phyloP scores from a whole-genome alignment of 169 alveolate genomes.

The Cryptosporidium viatorum region DNA sequence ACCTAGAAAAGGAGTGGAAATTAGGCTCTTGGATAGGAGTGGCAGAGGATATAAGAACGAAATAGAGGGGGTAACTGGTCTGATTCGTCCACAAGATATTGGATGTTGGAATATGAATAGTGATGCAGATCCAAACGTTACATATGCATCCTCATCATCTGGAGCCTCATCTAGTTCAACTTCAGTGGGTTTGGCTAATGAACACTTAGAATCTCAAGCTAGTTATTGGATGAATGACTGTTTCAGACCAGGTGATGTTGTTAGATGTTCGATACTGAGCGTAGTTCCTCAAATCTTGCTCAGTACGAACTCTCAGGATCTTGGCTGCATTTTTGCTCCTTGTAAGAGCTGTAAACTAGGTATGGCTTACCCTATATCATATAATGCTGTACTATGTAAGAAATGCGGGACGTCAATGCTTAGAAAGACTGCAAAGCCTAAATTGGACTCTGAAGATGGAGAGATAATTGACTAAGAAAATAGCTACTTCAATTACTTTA shows the following conservation, averaged over 20 bases:
- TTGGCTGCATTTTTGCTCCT: slow-evolving; percentile 67
- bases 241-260: slow-evolving; percentile 65
- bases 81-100: slow-evolving; percentile 41
- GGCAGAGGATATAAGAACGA: slow-evolving; percentile 37
- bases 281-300: slow-evolving; percentile 49
- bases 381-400: slow-evolving; percentile 70
- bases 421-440: slow-evolving; percentile 59
- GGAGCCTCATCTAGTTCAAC: neutral
- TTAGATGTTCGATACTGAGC: slow-evolving; percentile 40
- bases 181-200: slow-evolving; percentile 21
- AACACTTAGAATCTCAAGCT: slow-evolving; percentile 47
- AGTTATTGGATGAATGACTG: slow-evolving; percentile 72
- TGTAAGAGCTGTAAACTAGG: slow-evolving; percentile 19
- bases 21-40: slow-evolving; percentile 36
- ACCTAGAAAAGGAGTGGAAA: slow-evolving; percentile 67
- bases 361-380: slow-evolving; percentile 74
- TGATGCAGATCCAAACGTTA: neutral
- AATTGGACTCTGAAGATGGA: slow-evolving; percentile 19
- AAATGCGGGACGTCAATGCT: slow-evolving; percentile 49
- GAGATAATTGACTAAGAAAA: neutral
- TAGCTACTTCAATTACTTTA: neutral
- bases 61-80: slow-evolving; percentile 46
- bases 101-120: slow-evolving; percentile 69
- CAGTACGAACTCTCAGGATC: slow-evolving; percentile 36
- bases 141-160: neutral